Conservation (phyloP, 306 rosid genomes). For the Cicer pinnatifidum region DNA sequence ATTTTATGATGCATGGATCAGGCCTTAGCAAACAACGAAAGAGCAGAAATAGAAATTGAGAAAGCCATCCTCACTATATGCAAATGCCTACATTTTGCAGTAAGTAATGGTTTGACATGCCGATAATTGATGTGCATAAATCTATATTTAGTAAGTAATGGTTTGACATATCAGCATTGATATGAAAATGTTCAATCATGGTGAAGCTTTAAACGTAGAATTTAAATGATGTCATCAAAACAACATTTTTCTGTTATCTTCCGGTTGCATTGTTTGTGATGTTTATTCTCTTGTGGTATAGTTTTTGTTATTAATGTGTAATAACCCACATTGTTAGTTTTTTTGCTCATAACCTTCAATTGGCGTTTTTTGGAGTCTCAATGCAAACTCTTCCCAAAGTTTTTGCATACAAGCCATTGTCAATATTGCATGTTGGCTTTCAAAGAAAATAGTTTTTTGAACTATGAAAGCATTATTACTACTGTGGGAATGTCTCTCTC, state of each 20-base stretch:
- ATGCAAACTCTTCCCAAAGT: background rate
- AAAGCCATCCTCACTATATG: slow-evolving; percentile 67
- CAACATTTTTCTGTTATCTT: background rate
- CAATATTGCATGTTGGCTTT: background rate
- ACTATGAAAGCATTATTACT: background rate
- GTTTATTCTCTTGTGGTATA: background rate
- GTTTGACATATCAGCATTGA: background rate
- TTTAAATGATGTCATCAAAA: background rate
- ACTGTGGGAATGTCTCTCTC: background rate
- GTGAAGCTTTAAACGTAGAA: background rate
- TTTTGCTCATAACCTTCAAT: background rate
- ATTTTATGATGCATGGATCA: slow-evolving; percentile 51
- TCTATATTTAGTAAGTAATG: background rate
- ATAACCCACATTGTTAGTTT: background rate
- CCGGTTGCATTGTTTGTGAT: background rate
- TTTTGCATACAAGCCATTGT: background rate
- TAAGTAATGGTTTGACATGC: slow-evolving; percentile 55
- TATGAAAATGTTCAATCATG: background rate
- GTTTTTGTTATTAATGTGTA: background rate
- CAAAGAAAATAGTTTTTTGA: background rate
- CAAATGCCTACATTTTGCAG: slow-evolving; percentile 84
- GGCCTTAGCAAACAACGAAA: slow-evolving; percentile 54
- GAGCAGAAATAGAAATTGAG: slow-evolving; percentile 57
- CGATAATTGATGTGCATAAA: slow-evolving; percentile 2
- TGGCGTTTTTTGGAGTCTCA: background rate